Base-by-base conservation (phyloP, 768 basidiomycete genomes). In the Pisolithus marmoratus region DNA sequence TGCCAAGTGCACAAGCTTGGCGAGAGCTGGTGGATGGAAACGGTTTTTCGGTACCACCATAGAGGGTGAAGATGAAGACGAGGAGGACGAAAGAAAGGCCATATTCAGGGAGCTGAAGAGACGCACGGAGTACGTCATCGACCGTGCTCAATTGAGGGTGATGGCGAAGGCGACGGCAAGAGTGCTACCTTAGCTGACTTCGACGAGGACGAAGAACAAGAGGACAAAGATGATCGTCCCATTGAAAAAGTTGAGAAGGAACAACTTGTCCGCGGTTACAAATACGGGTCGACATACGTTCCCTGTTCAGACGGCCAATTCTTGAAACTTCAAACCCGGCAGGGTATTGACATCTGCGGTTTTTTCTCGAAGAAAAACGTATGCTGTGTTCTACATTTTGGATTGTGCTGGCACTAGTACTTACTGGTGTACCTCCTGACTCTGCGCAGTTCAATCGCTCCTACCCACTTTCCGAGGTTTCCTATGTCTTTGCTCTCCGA, bases 301-400 rank as follows among this genome's bases (percentile, higher is more conserved):
- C 91, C 90, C 1, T 85, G 86, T 67, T 87, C 90, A 2, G 90
- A 91, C 48, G 90, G 83, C n/a, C 83, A 85, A 49, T 95, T 93
- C 59, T 80, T 81, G 27, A 78, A 73, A 55, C 71, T 96, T 37
- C 70, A 73, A n/a, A 89, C 92, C 1, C 78, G 72, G 62, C 86
- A 84, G 60, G 95, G 95, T 0, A 86, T 98, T 44, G 90, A 95
- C 47, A 81, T 98, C 41, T 81, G 87, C 59, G 87, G 85, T 0
- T 96, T 97, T 73, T 87, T 96, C 66, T 76, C 72, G 4, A 65
- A 63, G 23, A 77, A 78, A 50, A 84, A 85, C 55, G 93, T 93
- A 58, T 22, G 75, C 58, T 34, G 22, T 20, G 20, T 46, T 22
- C 48, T 38, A 6, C 45, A 37, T 51, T 20, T 37, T 42, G 19